These are phyloP conservation scores for Hymenoscyphus fructigenus DNA, from an alignment of 2,329 filamentous ascomycete species.

Conservation along the genomic window DNA sequence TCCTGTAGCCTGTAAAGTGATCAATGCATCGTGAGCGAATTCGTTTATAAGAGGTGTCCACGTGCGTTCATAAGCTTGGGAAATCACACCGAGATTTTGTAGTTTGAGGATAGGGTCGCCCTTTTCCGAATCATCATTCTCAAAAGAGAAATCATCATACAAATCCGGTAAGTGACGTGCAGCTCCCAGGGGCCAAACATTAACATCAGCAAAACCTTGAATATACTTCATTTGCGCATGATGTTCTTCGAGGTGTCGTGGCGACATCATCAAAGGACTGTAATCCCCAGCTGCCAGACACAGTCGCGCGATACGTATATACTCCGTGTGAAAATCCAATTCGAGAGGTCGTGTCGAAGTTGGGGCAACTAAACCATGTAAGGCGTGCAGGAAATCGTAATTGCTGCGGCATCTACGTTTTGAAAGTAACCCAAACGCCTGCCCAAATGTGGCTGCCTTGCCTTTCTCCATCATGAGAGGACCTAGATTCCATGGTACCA, in stretches of 20 bases:
- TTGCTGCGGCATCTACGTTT: constrained; percentile 6
- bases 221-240: background rate
- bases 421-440: background rate
- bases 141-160: background rate
- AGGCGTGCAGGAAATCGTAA: background rate
- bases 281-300: constrained; percentile 2
- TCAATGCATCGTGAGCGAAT: background rate
- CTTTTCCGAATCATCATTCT: background rate
- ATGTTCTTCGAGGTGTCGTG: background rate
- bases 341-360: background rate
- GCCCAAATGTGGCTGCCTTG: background rate
- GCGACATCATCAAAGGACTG: background rate
- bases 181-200: background rate
- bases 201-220: background rate
- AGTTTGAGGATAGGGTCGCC: background rate
- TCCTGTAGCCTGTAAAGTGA: background rate
- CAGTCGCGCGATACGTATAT: background rate
- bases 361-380: background rate
- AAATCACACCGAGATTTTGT: background rate
- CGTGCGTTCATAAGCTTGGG: background rate
- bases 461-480: constrained; percentile 1
- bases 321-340: background rate
- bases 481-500: background rate
- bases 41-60: background rate
- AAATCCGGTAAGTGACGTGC: background rate